A percentile compares a stretch with the other conserved stretches of the same genome.
Evolutionary conservation across 371 early-diverging fungal genomes (phyloP).

Genomic region (Nematocida sp.): DNA sequence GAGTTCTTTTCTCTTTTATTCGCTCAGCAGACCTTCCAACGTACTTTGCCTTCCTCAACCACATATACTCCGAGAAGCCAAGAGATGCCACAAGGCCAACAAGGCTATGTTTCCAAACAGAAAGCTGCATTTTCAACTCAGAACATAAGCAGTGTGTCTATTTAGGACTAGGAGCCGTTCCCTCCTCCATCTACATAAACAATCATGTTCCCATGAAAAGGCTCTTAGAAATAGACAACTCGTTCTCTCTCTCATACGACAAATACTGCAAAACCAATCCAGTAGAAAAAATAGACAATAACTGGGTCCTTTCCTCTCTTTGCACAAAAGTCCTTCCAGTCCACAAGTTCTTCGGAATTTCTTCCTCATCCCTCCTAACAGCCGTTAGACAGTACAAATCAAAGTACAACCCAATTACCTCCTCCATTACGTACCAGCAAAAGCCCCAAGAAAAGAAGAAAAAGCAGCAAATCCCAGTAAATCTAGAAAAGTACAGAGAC

Average conservation of each 20-base stretch:
- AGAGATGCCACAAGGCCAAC: conserved; percentile 28
- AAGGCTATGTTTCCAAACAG: conserved; percentile 20
- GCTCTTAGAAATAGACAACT: not conserved
- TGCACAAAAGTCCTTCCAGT: not conserved
- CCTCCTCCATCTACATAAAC: conserved; percentile 2
- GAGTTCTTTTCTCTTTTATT: conserved; percentile 73
- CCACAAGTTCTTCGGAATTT: conserved; percentile 16
- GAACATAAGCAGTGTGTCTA: conserved; percentile 30
- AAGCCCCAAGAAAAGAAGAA: not conserved
- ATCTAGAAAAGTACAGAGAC: conserved; percentile 46
- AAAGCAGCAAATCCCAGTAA: not conserved
- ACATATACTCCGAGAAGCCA: conserved; percentile 45
- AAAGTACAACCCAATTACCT: not conserved
- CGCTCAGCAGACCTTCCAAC: conserved; percentile 38
- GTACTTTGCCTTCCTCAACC: conserved; percentile 45
- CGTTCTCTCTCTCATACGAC: conserved; percentile 9
- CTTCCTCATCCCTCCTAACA: not conserved
- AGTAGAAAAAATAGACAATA: conserved; percentile 22
- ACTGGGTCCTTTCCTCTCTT: conserved; percentile 18
- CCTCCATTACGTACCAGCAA: not conserved
- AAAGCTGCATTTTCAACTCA: not conserved
- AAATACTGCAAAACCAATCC: conserved; percentile 40
- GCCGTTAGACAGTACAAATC: conserved; percentile 25
- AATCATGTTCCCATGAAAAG: not conserved
- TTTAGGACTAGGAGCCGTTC: conserved; percentile 36